Base-by-base conservation (phyloP, 192 early-diverging fungal species). In the Coemansia sp. region DNA sequence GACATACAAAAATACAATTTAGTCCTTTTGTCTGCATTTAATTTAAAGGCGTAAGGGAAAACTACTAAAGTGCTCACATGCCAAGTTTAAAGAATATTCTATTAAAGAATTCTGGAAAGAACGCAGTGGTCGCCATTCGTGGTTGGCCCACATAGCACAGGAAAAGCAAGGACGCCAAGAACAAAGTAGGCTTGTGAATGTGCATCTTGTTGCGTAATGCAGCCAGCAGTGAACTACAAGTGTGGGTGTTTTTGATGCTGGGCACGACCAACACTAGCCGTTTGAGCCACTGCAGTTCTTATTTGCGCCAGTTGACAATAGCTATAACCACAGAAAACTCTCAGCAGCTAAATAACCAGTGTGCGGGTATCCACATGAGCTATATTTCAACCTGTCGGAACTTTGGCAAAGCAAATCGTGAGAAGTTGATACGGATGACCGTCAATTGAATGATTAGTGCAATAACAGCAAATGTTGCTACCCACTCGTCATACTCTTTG, bases 401-500 rank as follows among this genome's bases (percentile, higher is more conserved):
- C 21, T 58, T 23, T 39, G 65, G 56, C 49, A 73, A 57, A 4
- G 70, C 43, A 37, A 65, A 73, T 37, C 56, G 58, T 43, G 12
- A 24, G 52, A 63, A 73, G 6, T 49, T 58, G 41, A 73, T 47
- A 23, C 66, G 54, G 27, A 47, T 70, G 9, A 79, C 64, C 1
- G 67, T 67, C 0, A 70, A 59, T 37, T 79, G 70, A 5, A 64
- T 59, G 14, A 79, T 57, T 0, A 65, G 52, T 10, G 55, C 27
- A 17, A 63, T 66, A 24, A 72, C 38, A 25, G 57, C 43, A 49
- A 79, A 79, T 10, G 70, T 57, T 1, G 67, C 67, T 17, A 73
- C 49, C 14, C 66, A 72, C 47, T 72, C 69, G 70, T 39, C 56
- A 57, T 69, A 78, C 62, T 78, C 70, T 55, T 78, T 78, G 54